Evolutionary conservation across 1,139 yeast species (phyloP).

Genomic region (Trichomonascaceae sp.): DNA sequence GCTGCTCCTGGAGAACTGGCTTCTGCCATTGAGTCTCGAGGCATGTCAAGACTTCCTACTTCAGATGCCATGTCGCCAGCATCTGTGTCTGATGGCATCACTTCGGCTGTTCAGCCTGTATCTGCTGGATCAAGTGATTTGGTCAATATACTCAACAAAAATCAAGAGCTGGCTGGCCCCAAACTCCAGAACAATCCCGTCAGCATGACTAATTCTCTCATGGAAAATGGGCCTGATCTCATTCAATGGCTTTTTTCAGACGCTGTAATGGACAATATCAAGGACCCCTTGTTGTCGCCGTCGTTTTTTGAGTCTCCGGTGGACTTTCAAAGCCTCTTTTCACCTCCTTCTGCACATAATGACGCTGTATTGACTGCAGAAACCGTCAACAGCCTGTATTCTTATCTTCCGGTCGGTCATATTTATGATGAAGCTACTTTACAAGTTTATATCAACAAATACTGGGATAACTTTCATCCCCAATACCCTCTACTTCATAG

Average conservation of each 20-base stretch:
- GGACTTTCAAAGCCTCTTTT: constrained; percentile 34
- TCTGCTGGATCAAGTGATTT: neutral
- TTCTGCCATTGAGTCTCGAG: neutral
- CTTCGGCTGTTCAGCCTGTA: neutral
- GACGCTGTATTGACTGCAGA: constrained; percentile 25
- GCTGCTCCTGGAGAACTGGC: constrained; percentile 4
- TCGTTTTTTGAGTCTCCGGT: constrained; percentile 32
- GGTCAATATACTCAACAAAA: neutral
- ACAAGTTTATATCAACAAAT: constrained; percentile 26
- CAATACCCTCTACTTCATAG: constrained; percentile 57
- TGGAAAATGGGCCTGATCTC: constrained; percentile 21
- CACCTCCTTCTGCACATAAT: constrained; percentile 32
- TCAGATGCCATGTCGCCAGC: neutral
- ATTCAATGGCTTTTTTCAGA: constrained; percentile 36
- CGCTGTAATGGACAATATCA: constrained; percentile 25
- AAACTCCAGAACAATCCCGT: neutral
- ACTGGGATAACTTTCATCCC: constrained; percentile 57
- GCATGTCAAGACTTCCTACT: neutral
- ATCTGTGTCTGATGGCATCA: neutral
- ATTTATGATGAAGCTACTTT: constrained; percentile 26
- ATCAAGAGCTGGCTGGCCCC: neutral
- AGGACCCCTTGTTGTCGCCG: constrained; percentile 29
- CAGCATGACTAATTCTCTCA: neutral
- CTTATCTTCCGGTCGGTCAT: constrained; percentile 31
- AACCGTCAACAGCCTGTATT: constrained; percentile 31